These are phyloP conservation scores for Ceratocystis cacaofunesta DNA, from an alignment of 2,329 filamentous ascomycete genomes.

Conservation along the genomic window DNA sequence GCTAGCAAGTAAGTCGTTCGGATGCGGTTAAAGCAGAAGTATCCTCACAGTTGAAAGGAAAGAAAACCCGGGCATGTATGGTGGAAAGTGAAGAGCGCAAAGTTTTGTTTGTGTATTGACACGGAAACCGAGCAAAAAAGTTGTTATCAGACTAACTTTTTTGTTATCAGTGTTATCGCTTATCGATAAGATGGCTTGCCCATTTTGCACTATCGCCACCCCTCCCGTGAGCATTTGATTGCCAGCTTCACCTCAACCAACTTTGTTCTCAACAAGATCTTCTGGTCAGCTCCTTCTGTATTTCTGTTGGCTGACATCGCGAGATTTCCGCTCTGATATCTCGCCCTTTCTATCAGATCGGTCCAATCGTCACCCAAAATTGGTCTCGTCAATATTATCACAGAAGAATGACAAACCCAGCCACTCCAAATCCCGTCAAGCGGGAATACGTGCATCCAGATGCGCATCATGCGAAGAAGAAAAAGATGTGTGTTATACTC, in stretches of 20 bases:
- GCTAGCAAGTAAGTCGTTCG: background rate
- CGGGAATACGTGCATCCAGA: constrained; percentile 33
- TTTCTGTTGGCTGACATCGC: too few species aligned
- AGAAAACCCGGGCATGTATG: background rate
- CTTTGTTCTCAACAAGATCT: background rate
- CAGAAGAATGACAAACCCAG: constrained; percentile 17
- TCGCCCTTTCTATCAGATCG: too few species aligned
- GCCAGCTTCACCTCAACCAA: background rate
- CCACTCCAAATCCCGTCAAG: constrained; percentile 20
- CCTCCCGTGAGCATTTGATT: background rate
- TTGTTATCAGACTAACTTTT: constrained; percentile 1
- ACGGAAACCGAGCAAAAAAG: constrained; percentile 15
- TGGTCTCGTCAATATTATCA: background rate
- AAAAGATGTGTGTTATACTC: constrained; percentile 30
- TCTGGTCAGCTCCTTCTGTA: background rate
- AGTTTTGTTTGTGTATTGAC: constrained; percentile 4
- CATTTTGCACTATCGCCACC: background rate
- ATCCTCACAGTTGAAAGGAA: background rate
- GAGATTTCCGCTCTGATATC: too few species aligned
- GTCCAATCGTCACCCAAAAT: too few species aligned
- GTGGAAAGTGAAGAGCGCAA: background rate
- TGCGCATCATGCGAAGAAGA: constrained; percentile 33
- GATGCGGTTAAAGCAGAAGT: background rate
- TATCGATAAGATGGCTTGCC: constrained; percentile 6
- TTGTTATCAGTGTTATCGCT: constrained; percentile 5